Base-by-base conservation (phyloP, 371 early-diverging fungal species). In the Mucor mucedo region DNA sequence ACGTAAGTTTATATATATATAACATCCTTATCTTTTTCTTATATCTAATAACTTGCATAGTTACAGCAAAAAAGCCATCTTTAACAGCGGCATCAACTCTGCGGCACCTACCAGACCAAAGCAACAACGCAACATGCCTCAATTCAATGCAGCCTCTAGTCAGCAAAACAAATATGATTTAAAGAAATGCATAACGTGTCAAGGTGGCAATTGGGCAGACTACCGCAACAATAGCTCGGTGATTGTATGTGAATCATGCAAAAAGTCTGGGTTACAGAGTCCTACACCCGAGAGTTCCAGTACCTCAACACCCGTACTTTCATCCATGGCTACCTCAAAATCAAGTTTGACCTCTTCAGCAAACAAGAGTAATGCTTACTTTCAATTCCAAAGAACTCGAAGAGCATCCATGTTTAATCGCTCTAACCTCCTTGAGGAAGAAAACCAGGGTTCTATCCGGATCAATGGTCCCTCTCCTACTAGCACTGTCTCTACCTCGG, bases 11-110 rank as follows among this genome's bases (percentile, higher is more conserved):
- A 21, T 30, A 11, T 32, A 27, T 7, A 5, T 32, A 4, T 41
- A 38, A n/a, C 27, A 35, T 16, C 21, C 11, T 21, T 42, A 11
- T 49, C 9, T 27, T 32, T 42, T 39, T n/a, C 9, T 10, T 13
- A 38, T 28, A 40, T 56, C 1, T 14, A 14, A 13, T 21, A 1
- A 21, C 21, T 21, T 21, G 21, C 21, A 38, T 55, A 68, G 68
- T 14, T 68, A 68, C 16, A 49, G 70, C 10, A 65, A 65, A 55
- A 70, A 70, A 14, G 66, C 62, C 10, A 66, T 70, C n/a, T 70
- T 70, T 45, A 62, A 52, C n/a, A 57, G 45, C 40, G 41, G 32
- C 3, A n/a, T 45, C 9, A 42, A 44, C 29, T 52, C 69, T 14
- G 35, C 47, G 6, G 53, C 67, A 10, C 59, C 68, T 6, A 40